Evolutionary conservation across 805 yeast species (phyloP), one percentile per base, ranked within the genome.

Genomic region (Zygoascus bituminiphila): DNA sequence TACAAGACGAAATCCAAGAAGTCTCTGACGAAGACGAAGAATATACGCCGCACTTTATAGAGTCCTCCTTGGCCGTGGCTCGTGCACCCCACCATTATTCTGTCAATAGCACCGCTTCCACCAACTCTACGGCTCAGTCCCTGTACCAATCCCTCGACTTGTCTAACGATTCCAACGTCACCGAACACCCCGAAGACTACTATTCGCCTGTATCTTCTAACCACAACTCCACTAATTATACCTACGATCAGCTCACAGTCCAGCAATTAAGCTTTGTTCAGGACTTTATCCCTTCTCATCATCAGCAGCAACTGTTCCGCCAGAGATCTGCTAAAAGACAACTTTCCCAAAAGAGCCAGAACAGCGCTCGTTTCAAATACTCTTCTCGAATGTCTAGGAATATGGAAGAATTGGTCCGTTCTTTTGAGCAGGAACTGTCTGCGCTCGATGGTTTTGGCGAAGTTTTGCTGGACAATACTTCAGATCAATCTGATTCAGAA

Each of bases 381-480:
- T 6, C 33, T 4, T 19, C 39, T 5, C 39, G 39, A 36, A 17
- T 36, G 22, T 36, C 39, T 4, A 19, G 14, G 22, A 19, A 17
- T 15, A 41, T 26, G 33, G 36, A 41, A 15, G 26, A 25, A 4
- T 12, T 41, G 25, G 35, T 41, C 17, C 25, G 26, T 17, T 22
- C 25, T n/a, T 41, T 41, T 25, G 44, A 41, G 44, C 44, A 25
- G 22, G 44, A 41, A n/a, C 35, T 41, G 5, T 22, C 44, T 8
- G 44, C 35, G 12, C 35, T 41, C 3, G 44, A 41, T 19, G 44
- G 21, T 25, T 24, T 41, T 15, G 44, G 44, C 22, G 44, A 24
- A 14, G 25, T 41, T 8, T 20, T 14, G 9, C 14, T 12, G 2
- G 35, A 41, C 20, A 9, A 10, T 10, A 12, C 17, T 12, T 12